phyloP scores from a whole-genome alignment of 345 rosid species.

The Sisymbrium irio region DNA sequence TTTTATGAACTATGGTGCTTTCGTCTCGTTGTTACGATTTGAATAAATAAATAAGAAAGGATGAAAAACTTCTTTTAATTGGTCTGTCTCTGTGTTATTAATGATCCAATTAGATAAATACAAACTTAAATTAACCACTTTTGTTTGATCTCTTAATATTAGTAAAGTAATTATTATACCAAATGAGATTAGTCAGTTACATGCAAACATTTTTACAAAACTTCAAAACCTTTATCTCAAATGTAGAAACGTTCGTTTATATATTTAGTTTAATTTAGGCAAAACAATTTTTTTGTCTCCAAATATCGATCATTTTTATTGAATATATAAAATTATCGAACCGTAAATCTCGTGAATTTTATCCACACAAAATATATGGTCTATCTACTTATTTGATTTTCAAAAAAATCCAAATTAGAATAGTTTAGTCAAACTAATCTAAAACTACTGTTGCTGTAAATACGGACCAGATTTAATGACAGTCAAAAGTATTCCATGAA shows the following conservation, averaged over 20 bases:
- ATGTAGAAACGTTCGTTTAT: too few species aligned
- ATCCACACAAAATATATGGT: not conserved
- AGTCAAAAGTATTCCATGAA: not conserved
- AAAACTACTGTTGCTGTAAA: not conserved
- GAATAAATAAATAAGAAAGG: conserved; percentile 16
- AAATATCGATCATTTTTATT: too few species aligned
- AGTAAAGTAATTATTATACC: too few species aligned
- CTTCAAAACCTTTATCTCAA: too few species aligned
- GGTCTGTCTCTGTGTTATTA: not conserved
- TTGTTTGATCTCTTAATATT: too few species aligned
- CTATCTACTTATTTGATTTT: not conserved
- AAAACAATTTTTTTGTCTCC: not conserved
- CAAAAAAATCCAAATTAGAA: not conserved
- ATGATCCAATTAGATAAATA: not conserved
- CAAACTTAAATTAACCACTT: too few species aligned
- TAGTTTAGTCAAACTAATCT: not conserved
- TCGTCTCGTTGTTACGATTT: not conserved
- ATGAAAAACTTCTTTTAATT: conserved; percentile 4
- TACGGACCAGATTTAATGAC: not conserved
- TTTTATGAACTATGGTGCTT: not conserved
- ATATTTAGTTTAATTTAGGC: not conserved
- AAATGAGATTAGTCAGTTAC: too few species aligned
- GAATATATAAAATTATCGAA: not conserved
- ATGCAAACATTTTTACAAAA: too few species aligned
- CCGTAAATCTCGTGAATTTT: not conserved